Base-by-base conservation (phyloP, 2,329 filamentous ascomycete genomes). In the Cercospora sp. region DNA sequence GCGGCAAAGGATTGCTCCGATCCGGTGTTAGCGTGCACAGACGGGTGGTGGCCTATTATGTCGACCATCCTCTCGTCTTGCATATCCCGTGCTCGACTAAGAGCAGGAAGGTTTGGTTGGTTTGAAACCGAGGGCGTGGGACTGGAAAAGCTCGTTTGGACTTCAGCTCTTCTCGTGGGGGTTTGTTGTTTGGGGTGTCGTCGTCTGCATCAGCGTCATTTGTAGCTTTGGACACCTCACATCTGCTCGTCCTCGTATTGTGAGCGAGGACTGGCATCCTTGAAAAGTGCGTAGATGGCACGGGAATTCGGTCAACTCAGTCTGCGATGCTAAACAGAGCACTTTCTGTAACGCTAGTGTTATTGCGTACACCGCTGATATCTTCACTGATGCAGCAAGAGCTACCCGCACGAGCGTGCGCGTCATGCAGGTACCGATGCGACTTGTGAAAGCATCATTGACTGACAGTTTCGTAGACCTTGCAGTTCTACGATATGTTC, bases 101-200 rank as follows among this genome's bases (percentile, higher is more conserved):
- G 48, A 28, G 48, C 48, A 53, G 45, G 45, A 51, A 53, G 23
- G 48, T 53, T 53, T 53, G 48, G 48, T 53, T 53, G 48, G 48
- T 53, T 28, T 53, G 48, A 26, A 53, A 26, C 48, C 48, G 48
- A 53, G 10, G n/a, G 48, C 48, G 48, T 53, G 48, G 48, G 48
- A 53, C 48, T 28, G 48, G 48, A 26, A 53, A 53, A 53, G 48
- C 20, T 53, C 23, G 23, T 53, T 53, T 53, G 23, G 48, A 53
- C 48, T 53, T 53, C 48, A 53, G 48, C 12, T 53, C 48, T 53
- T 53, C 48, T 53, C 48, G 48, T 53, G 48, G 48, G 23, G 48
- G 48, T 53, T 12, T 28, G 20, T 53, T 28, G 48, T 10, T 28
- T 28, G 48, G 26, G 48, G 13, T 20, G 36, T 13, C 5, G 13